Base-by-base conservation (phyloP, 2,329 filamentous ascomycete species). In the Seiridium cupressi region DNA sequence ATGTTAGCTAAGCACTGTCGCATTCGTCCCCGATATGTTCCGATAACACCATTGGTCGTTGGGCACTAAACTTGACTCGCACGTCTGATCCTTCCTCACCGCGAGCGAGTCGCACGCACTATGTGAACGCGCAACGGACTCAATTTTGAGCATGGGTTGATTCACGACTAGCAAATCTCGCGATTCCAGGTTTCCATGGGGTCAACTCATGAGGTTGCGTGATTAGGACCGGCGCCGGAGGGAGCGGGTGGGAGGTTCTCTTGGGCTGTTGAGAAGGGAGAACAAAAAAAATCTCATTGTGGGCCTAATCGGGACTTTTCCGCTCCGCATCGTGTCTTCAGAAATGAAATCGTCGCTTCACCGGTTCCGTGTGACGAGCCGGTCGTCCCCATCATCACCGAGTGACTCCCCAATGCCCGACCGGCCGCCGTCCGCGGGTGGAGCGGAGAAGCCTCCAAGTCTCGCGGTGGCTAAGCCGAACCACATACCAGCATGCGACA, bases 401-500 rank as follows among this genome's bases (percentile, higher is more conserved):
- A 51, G 35, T 42, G 56, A 62, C 38, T 34, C 63, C 60, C 38
- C 62, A 61, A 60, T 53, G 26, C 51, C 64, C 48, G 51, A 61
- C 49, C 56, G 59, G 49, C 63, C 64, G n/a, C 65, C 63, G 54
- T 68, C 66, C 31, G 63, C 62, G 44, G 66, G 65, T 42, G 64
- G 64, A 51, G 58, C 57, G 36, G 48, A 55, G 53, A 61, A 62
- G 64, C 68, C 59, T 59, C 68, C 57, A 64, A 65, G 62, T 63
- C 63, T 61, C 63, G 68, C 69, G 57, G 65, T 69, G 54, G 65
- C 70, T 47, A 65, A 66, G 18, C 59, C 62, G 51, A 67, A 64
- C 57, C 55, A 64, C 59, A 69, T 67, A 35, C 67, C 68, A 56
- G 72, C 77, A 10, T 80, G 78, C 63, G 75, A 78, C 57, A 58